Percentiles rank a stretch among this genome's conserved stretches.
Conservation (phyloP, 2,329 filamentous ascomycete species). For the Cladosporium halotolerans region DNA sequence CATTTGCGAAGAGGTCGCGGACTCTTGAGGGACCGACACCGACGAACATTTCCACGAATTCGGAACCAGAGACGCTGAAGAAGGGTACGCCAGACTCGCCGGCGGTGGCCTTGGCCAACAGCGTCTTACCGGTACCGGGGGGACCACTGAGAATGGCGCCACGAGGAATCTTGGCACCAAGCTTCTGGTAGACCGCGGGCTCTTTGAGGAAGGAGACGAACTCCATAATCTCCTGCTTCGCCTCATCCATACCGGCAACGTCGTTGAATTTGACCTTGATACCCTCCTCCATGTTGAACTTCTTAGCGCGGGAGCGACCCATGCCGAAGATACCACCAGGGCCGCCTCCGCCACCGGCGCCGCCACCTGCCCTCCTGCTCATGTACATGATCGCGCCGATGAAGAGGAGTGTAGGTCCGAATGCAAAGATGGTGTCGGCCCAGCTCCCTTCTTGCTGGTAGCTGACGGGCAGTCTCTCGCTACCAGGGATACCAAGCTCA, state of each 20-base stretch:
- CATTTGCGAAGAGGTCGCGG: conserved; percentile 87
- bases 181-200: conserved; percentile 82
- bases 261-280: conserved; percentile 96
- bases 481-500: conserved; percentile 75
- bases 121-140: conserved; percentile 94
- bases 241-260: conserved; percentile 96
- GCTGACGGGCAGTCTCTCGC: conserved; percentile 88
- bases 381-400: conserved; percentile 77
- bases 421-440: conserved; percentile 66
- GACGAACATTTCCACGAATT: conserved; percentile 99
- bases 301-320: conserved; percentile 89
- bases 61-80: conserved; percentile 96
- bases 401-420: conserved; percentile 81
- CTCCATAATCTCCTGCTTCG: conserved; percentile 98
- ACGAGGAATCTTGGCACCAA: conserved; percentile 95
- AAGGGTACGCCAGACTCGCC: conserved; percentile 96
- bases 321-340: conserved; percentile 86
- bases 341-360: conserved; percentile 52
- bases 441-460: conserved; percentile 73
- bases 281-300: conserved; percentile 94
- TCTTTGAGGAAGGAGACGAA: conserved; percentile 97
- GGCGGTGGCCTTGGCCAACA: conserved; percentile 93
- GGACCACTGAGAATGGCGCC: conserved; percentile 96
- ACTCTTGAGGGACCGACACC: conserved; percentile 95
- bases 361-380: conserved; percentile 65